Conservation (phyloP, 495 filamentous ascomycete genomes). For the Durotheca rogersii region DNA sequence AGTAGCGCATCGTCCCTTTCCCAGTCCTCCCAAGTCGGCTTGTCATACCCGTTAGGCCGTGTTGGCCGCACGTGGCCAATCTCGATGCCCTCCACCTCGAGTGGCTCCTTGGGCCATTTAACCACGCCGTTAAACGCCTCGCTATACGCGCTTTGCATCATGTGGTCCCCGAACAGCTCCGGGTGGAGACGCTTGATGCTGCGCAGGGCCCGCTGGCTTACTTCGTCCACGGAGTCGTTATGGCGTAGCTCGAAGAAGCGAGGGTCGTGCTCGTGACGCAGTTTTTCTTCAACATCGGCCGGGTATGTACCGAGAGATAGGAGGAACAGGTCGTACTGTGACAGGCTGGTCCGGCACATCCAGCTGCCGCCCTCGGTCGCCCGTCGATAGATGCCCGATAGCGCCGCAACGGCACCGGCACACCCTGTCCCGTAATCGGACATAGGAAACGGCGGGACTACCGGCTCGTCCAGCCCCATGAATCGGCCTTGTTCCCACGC, state of each 20-base stretch:
- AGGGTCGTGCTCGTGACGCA: constrained; percentile 54
- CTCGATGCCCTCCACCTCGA: constrained; percentile 51
- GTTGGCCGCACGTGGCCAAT: constrained; percentile 56
- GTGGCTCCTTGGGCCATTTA: constrained; percentile 53
- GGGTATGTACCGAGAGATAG: constrained; percentile 63
- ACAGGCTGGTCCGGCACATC: constrained; percentile 57
- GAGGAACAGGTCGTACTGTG: constrained; percentile 59
- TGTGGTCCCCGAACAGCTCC: constrained; percentile 48
- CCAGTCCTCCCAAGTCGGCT: constrained; percentile 53
- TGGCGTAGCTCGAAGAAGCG: constrained; percentile 60
- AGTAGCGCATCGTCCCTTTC: constrained; percentile 45
- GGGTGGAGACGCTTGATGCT: constrained; percentile 58
- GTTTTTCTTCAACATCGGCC: constrained; percentile 53
- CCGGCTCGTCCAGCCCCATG: constrained; percentile 68
- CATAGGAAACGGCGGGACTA: constrained; percentile 80
- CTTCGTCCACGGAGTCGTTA: constrained; percentile 70
- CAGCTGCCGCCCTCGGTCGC: constrained; percentile 64
- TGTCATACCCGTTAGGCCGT: constrained; percentile 60
- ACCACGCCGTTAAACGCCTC: constrained; percentile 50
- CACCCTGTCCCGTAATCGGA: constrained; percentile 75
- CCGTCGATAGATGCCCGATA: constrained; percentile 62
- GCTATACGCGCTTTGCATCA: constrained; percentile 52
- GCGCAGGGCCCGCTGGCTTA: constrained; percentile 63
- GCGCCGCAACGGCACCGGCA: constrained; percentile 64
- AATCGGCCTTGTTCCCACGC: constrained; percentile 73